Conservation (phyloP, 2,329 filamentous ascomycete species). For the Colletotrichum sojae region DNA sequence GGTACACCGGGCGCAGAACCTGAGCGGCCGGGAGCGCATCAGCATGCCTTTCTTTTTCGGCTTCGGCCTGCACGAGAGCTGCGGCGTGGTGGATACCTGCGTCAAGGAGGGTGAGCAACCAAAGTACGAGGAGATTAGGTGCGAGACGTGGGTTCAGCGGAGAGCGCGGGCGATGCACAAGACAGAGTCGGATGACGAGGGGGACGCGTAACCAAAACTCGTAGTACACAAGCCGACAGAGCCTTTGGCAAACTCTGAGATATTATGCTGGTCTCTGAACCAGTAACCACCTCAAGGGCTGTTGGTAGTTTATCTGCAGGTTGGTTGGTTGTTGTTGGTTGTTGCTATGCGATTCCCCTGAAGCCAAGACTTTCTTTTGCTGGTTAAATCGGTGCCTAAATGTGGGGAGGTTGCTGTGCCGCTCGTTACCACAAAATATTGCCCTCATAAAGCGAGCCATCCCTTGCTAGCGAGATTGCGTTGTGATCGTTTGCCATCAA, state of each 20-base stretch:
- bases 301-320: no score
- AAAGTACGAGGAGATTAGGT: conserved; percentile 57
- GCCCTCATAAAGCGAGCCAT: background rate
- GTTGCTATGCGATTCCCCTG: background rate
- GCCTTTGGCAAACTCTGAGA: background rate
- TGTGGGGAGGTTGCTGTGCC: background rate
- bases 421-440: background rate
- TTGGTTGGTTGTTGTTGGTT: background rate
- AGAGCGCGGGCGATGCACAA: conserved; percentile 53
- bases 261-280: background rate
- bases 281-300: background rate
- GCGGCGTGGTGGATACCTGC: conserved; percentile 55
- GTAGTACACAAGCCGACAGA: background rate
- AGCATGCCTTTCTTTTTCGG: conserved; percentile 64
- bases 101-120: conserved; percentile 50
- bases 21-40: conserved; percentile 54
- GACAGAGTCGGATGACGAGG: conserved; percentile 35
- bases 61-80: conserved; percentile 57
- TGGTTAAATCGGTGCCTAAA: background rate
- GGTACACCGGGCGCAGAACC: conserved; percentile 63
- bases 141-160: conserved; percentile 55
- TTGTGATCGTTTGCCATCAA: no score
- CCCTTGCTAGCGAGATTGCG: background rate
- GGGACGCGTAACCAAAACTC: background rate
- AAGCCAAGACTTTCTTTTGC: background rate